A percentile compares a stretch with the other conserved stretches of the same genome.
phyloP scores from a whole-genome alignment of 1,139 yeast genomes.

The Hyphopichia wangnamkhiaoensis region DNA sequence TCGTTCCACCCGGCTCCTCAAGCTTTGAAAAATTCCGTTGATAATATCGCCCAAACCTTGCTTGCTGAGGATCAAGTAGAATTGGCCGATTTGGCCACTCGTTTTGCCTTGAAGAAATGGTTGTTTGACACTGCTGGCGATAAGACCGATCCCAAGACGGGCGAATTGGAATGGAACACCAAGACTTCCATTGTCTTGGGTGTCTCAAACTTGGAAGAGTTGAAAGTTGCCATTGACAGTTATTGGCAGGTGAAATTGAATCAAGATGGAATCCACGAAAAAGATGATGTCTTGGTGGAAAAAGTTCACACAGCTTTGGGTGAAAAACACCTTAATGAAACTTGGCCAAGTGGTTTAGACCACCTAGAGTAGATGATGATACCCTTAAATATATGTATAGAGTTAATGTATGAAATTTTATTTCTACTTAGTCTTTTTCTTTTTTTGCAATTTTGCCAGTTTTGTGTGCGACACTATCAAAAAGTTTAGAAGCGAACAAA shows the following conservation, averaged over 20 bases:
- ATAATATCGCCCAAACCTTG: slow-evolving; percentile 50
- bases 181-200: slow-evolving; percentile 73
- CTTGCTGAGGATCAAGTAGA: slow-evolving; percentile 47
- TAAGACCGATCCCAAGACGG: slow-evolving; percentile 8
- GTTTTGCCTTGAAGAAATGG: slow-evolving; percentile 73
- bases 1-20: slow-evolving; percentile 78
- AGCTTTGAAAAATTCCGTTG: slow-evolving; percentile 58
- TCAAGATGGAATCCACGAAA: slow-evolving; percentile 26
- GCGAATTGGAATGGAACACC: slow-evolving; percentile 25
- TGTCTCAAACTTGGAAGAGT: slow-evolving; percentile 61
- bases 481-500: too few relatives aligned
- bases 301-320: slow-evolving; percentile 51
- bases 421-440: not conserved
- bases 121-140: slow-evolving; percentile 23
- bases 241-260: slow-evolving; percentile 51
- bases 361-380: slow-evolving; percentile 16
- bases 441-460: too few relatives aligned
- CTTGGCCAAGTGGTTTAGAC: slow-evolving; percentile 71
- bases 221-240: slow-evolving; percentile 60
- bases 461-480: too few relatives aligned
- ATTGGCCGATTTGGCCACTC: slow-evolving; percentile 77
- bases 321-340: slow-evolving; percentile 58
- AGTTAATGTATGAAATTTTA: not conserved
- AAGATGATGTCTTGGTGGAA: slow-evolving; percentile 45
- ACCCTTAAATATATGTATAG: too few relatives aligned